phyloP scores from a whole-genome alignment of 441 rosid genomes.

The Adansonia madagascariensis region DNA sequence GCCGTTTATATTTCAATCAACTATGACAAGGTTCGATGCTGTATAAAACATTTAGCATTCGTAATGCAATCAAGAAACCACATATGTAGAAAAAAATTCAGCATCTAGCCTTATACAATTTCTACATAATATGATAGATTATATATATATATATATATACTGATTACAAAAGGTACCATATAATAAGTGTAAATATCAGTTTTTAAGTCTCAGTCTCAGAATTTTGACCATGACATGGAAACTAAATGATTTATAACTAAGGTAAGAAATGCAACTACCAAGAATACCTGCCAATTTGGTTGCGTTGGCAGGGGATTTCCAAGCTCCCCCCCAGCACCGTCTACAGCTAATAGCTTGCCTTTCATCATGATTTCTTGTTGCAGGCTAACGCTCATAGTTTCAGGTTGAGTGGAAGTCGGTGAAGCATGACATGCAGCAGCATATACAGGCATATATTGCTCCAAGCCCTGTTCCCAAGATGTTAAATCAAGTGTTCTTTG shows the following conservation, averaged over 20 bases:
- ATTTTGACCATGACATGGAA: not conserved
- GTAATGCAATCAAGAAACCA: not conserved
- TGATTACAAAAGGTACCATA: not conserved
- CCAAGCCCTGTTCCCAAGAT: slow-evolving; percentile 71
- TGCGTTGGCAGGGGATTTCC: slow-evolving; percentile 52
- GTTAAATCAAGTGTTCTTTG: slow-evolving; percentile 56
- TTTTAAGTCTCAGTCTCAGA: not conserved
- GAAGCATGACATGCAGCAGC: slow-evolving; percentile 36
- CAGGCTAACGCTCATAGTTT: slow-evolving; percentile 35
- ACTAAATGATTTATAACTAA: not conserved
- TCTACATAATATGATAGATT: not conserved
- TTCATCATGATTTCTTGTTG: slow-evolving; percentile 42
- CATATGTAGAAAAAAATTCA: not conserved
- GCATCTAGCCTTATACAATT: not conserved
- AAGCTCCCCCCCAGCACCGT: slow-evolving; percentile 35
- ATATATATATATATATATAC: not conserved
- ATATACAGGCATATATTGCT: slow-evolving; percentile 47
- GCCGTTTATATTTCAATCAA: not conserved
- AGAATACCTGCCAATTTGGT: slow-evolving; percentile 76
- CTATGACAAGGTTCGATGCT: not conserved
- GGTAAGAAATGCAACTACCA: not conserved
- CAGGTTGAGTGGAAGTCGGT: slow-evolving; percentile 40
- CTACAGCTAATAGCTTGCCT: slow-evolving; percentile 42
- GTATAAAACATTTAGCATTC: not conserved
- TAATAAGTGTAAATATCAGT: not conserved